A percentile compares a stretch with the other conserved stretches of the same genome.
Conservation (phyloP, 176 grass and related monocot species). For the Cenchrus purpureus region DNA sequence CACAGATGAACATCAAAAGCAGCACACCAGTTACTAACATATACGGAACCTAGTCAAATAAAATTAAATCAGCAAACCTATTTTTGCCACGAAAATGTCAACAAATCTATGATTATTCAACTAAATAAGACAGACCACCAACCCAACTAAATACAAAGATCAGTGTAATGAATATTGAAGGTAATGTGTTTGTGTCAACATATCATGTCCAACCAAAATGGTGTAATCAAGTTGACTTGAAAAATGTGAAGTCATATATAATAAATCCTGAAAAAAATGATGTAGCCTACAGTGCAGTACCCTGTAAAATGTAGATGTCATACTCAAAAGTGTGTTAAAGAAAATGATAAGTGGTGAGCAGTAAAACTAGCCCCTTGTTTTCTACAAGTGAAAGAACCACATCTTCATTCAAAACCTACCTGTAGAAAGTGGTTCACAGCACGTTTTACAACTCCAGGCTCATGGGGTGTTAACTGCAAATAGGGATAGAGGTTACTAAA, state of each 20-base stretch:
- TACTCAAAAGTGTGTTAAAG: background rate
- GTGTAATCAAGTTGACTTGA: background rate
- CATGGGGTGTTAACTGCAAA: conserved; percentile 89
- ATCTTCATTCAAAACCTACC: conserved; percentile 48
- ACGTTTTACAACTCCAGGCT: conserved; percentile 84
- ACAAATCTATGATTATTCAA: conserved; percentile 8
- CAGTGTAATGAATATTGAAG: conserved; percentile 1
- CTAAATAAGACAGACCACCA: conserved; percentile 15
- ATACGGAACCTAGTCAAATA: background rate
- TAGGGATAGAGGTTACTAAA: conserved; percentile 1
- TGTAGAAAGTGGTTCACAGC: conserved; percentile 97
- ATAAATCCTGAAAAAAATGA: background rate
- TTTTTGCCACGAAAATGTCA: background rate
- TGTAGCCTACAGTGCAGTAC: background rate
- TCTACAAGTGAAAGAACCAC: background rate
- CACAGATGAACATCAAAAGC: conserved; percentile 31
- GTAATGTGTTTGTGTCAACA: background rate
- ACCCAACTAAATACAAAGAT: conserved; percentile 12
- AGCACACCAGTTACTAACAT: conserved; percentile 5
- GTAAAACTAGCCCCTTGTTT: background rate
- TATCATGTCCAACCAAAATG: background rate
- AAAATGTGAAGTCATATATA: background rate
- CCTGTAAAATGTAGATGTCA: background rate
- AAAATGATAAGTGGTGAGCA: background rate
- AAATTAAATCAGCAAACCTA: background rate